phyloP scores from a whole-genome alignment of 1,139 yeast species.

The Hansenula sp. region DNA sequence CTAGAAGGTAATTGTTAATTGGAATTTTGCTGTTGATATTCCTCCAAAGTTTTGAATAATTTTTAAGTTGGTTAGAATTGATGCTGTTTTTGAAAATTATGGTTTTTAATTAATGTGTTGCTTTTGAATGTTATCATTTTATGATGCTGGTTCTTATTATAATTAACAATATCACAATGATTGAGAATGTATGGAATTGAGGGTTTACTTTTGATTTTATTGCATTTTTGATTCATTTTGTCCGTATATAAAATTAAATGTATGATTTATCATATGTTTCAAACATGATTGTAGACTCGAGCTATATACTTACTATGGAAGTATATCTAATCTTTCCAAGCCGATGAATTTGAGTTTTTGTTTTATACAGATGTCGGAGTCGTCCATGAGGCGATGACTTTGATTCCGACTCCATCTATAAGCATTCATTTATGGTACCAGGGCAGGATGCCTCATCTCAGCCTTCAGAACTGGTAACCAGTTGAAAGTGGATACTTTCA shows the following conservation, averaged over 20 bases:
- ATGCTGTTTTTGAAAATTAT: background rate
- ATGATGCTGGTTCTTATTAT: constrained; percentile 1
- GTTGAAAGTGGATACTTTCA: too few species aligned
- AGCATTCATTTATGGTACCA: too few species aligned
- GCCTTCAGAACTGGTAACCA: too few species aligned
- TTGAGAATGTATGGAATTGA: background rate
- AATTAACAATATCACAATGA: background rate
- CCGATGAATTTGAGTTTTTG: too few species aligned
- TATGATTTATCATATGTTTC: constrained; percentile 3
- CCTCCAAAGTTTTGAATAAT: background rate
- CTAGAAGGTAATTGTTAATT: constrained; percentile 9
- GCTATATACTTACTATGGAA: background rate
- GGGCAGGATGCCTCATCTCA: too few species aligned
- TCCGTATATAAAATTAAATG: constrained; percentile 1
- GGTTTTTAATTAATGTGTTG: background rate
- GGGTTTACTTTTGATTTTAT: background rate
- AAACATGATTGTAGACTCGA: background rate
- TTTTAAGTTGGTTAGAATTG: background rate
- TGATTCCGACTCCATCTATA: too few species aligned
- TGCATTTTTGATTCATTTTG: background rate
- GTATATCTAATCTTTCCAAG: too few species aligned
- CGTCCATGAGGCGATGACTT: too few species aligned
- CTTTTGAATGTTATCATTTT: background rate
- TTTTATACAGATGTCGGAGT: too few species aligned
- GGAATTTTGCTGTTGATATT: background rate